Base-by-base conservation (phyloP, 73 alveolate genomes). In the Blepharisma japonicum region DNA sequence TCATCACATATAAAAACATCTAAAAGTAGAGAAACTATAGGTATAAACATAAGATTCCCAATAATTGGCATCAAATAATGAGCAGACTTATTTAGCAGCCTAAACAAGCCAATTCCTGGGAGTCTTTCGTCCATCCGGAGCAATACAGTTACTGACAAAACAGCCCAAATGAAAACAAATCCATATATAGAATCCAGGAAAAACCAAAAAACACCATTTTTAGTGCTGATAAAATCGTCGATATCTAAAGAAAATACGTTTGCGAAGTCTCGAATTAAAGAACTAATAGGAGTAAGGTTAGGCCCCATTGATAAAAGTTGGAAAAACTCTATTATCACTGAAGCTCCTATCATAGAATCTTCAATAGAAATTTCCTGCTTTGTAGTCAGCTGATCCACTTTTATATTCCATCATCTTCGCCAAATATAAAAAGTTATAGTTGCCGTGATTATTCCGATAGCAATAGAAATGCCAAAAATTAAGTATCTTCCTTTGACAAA, bases 1-100 rank as follows among this genome's bases (percentile, higher is more conserved):
- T 70, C 32, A n/a, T 45, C 80, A 70, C 80, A 70, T 14, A 70
- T 25, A 70, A 70, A 70, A 39, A 54, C 66, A 0, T 70, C 80
- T 9, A 70, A 18, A 25, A 70, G 20, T 4, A 70, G 9, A 0
- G 80, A 25, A 0, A 45, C 11, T 14, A 70, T 18, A n/a, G 80
- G 80, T 47, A 70, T 9, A 45, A 70, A 70, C 56, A 39, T 45
- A n/a, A 54, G 11, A 70, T 70, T 70, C 14, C 80, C 80, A 45
- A 70, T 39, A 47, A 70, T 14, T 7, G 80, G 80, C 39, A 70
- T 7, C 11, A 61, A 14, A 0, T 2, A 20, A 8, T 61, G 2
- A 61, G 14, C 23, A 18, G 23, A 20, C 11, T 18, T 25, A 18
- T n/a, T 25, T 9, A 61, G 23, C 18, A 18, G 11, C 14, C 46